Percentiles rank a stretch among this genome's conserved stretches.
Evolutionary conservation across 345 rosid genomes (phyloP).

Genomic region (Lepidium sativum): DNA sequence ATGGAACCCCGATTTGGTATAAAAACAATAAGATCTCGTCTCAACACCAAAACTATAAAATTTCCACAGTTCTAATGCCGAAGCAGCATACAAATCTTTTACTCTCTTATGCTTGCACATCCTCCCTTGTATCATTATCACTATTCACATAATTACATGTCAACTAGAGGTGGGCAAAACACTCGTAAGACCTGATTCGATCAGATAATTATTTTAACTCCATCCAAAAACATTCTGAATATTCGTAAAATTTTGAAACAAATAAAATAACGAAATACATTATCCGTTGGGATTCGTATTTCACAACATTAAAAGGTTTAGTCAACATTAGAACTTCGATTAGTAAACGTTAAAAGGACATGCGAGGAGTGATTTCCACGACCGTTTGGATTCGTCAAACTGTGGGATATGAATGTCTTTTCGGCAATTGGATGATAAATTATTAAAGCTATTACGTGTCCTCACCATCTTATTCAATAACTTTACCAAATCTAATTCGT

Average conservation of each 20-base stretch:
- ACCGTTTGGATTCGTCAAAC: neutral
- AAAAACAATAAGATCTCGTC: too few relatives aligned
- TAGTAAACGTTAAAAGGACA: neutral
- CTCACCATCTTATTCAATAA: neutral
- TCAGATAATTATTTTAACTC: too few relatives aligned
- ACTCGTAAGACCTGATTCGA: too few relatives aligned
- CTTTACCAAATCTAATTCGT: neutral
- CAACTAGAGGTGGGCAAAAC: too few relatives aligned
- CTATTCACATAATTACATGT: neutral
- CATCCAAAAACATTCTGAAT: too few relatives aligned
- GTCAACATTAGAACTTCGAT: too few relatives aligned
- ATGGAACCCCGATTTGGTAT: too few relatives aligned
- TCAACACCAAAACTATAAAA: neutral
- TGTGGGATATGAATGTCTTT: neutral
- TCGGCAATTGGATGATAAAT: neutral
- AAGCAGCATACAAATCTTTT: neutral
- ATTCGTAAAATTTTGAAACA: too few relatives aligned
- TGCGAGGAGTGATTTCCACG: slow-evolving; percentile 3
- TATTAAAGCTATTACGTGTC: neutral
- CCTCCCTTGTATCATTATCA: neutral
- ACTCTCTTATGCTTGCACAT: neutral
- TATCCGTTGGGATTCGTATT: too few relatives aligned
- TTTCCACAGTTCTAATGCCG: neutral
- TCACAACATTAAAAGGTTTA: too few relatives aligned
- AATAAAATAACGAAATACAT: too few relatives aligned